phyloP scores from a whole-genome alignment of 805 yeast species.

The Tetrapisispora nanseiensis region DNA sequence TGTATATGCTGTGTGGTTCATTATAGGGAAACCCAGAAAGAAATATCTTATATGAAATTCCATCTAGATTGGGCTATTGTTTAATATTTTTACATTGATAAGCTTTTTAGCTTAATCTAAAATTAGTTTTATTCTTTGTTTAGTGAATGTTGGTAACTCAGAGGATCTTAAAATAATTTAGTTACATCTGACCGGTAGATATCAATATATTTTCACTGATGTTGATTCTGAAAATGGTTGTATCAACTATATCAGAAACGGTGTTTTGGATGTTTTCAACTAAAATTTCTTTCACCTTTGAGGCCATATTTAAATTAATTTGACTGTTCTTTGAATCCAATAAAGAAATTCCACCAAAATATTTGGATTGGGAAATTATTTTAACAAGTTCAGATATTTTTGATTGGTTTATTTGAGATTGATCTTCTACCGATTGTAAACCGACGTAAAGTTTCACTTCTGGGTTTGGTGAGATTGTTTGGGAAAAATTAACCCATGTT shows the following conservation, averaged over 20 bases:
- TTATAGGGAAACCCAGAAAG: no score
- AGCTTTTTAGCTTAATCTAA: background rate
- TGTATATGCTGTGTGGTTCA: no score
- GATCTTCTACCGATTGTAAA: slow-evolving; percentile 50
- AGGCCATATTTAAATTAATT: background rate
- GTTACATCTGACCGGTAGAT: background rate
- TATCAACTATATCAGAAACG: background rate
- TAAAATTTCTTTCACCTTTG: slow-evolving; percentile 1
- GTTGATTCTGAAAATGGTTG: slow-evolving; percentile 1
- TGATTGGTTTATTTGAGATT: slow-evolving; percentile 4
- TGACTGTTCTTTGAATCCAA: slow-evolving; percentile 46
- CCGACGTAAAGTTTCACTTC: slow-evolving; percentile 66
- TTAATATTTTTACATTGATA: background rate
- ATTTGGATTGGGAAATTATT: slow-evolving; percentile 58
- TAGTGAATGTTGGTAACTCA: background rate
- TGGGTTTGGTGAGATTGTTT: slow-evolving; percentile 49
- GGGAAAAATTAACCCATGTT: slow-evolving; percentile 62
- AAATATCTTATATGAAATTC: background rate
- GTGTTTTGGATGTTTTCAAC: background rate
- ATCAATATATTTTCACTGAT: background rate
- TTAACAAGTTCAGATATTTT: slow-evolving; percentile 41
- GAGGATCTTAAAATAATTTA: no score
- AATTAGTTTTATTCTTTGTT: background rate
- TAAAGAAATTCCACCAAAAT: slow-evolving; percentile 77
- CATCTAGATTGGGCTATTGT: background rate